Percentiles rank a stretch among this genome's conserved stretches.
phyloP scores from a whole-genome alignment of 2,329 filamentous ascomycete genomes.

The Aspergillus vadensis region DNA sequence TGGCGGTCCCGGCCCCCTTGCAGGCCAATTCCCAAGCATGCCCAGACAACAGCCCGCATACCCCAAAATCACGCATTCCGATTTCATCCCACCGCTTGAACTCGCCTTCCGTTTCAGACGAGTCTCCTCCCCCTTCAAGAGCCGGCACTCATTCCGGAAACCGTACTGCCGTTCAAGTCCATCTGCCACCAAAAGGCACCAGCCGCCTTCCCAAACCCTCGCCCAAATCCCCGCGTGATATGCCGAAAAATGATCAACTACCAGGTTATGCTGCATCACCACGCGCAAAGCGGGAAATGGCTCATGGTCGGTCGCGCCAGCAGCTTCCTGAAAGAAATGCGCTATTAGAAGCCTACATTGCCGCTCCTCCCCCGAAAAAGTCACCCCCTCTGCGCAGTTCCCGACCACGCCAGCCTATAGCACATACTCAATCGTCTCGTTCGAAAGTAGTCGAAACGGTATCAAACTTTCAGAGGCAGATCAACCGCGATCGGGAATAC shows the following conservation, averaged over 20 bases:
- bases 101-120: constrained; percentile 45
- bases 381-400: constrained; percentile 81
- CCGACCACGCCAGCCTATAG: constrained; percentile 76
- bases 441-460: constrained; percentile 65
- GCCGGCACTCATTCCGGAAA: constrained; percentile 38
- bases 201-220: constrained; percentile 47
- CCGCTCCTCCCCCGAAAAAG: constrained; percentile 67
- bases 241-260: constrained; percentile 29
- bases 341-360: constrained; percentile 73
- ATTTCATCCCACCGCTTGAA: constrained; percentile 44
- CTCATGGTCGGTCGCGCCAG: constrained; percentile 36
- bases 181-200: constrained; percentile 42
- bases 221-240: constrained; percentile 31
- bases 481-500: constrained; percentile 34
- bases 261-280: constrained; percentile 33
- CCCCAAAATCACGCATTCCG: constrained; percentile 50
- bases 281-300: constrained; percentile 38
- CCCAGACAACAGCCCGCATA: constrained; percentile 35
- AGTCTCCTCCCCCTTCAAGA: constrained; percentile 39
- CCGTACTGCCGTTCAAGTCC: constrained; percentile 31
- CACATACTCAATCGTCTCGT: constrained; percentile 71
- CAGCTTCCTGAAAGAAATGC: constrained; percentile 53
- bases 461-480: constrained; percentile 43
- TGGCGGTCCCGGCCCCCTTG: constrained; percentile 38
- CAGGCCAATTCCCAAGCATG: constrained; percentile 30